Base-by-base conservation (phyloP, 768 basidiomycete genomes). In the Suillus hirtellus region DNA sequence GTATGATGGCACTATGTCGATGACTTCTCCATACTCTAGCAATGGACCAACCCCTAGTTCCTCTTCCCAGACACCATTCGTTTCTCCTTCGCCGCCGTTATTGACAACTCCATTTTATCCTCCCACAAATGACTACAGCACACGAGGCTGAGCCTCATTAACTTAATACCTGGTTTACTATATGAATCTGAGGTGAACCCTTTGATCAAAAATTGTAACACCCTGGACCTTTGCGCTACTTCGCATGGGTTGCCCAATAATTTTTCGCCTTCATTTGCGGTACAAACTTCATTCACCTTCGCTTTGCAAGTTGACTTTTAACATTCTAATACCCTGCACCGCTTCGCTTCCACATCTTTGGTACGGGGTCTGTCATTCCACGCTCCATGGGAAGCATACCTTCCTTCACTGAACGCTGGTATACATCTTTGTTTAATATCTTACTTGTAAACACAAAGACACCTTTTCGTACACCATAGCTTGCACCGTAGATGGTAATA, bases 31-130 rank as follows among this genome's bases (percentile, higher is more conserved):
- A 38, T 70, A 69, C n/a, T 62, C 64, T n/a, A 21, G 60, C 24
- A 52, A 42, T 21, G 31, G 66, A 58, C 65, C 64, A n/a, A 9
- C 60, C 58, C 43, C 54, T 59, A 46, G 60, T 47, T 37, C 61
- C 43, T 43, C 61, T 47, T 38, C 59, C 7, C 59, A 68, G 12
- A 59, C 61, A 7, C 56, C 67, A 38, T 69, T 69, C 44, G 60
- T 54, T 43, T 64, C 70, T 4, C 64, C 67, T 10, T 73, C 74
- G 7, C 73, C 69, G 11, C 72, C 74, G 47, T 60, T 73, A 37
- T 62, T 71, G 38, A 72, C 71, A 17, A 70, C 74, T 31, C 68
- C 75, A 24, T 78, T 75, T 64, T 71, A 76, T 54, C 73, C 77
- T 21, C 31, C 65, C 15, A 54, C 60, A 62, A 31, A 59, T 55